These are phyloP conservation scores for Auriscalpium orientale DNA, from an alignment of 768 basidiomycete species.

Conservation along the genomic window DNA sequence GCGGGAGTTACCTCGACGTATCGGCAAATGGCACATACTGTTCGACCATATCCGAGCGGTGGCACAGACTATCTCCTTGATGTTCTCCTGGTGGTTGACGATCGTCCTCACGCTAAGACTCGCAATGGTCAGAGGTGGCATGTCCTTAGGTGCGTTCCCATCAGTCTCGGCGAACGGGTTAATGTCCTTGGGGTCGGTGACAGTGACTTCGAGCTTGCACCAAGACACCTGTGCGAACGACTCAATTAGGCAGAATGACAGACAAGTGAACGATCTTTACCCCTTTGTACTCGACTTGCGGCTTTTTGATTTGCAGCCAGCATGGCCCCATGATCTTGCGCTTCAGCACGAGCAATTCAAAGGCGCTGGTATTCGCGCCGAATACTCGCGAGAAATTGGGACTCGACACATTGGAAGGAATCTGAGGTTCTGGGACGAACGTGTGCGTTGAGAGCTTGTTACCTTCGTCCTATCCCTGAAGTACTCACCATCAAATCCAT, in stretches of 20 bases:
- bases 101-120: constrained; percentile 84
- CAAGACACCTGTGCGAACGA: constrained; percentile 67
- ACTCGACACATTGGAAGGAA: constrained; percentile 67
- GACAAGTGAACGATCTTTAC: constrained; percentile 19
- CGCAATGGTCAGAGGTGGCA: constrained; percentile 86
- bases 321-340: constrained; percentile 99
- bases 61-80: constrained; percentile 85
- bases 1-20: background rate
- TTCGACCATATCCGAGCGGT: constrained; percentile 80
- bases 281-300: constrained; percentile 67
- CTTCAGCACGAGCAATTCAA: constrained; percentile 89
- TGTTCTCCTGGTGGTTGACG: constrained; percentile 90
- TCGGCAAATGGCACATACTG: constrained; percentile 29
- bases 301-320: constrained; percentile 84
- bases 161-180: constrained; percentile 76
- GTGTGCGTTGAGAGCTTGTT: background rate
- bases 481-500: constrained; percentile 68
- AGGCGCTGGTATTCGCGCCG: constrained; percentile 87
- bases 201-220: constrained; percentile 89
- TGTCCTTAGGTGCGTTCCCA: constrained; percentile 59
- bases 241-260: background rate
- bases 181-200: constrained; percentile 81
- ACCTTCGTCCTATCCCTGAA: background rate
- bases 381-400: constrained; percentile 84
- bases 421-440: constrained; percentile 48